Percentiles rank a stretch among this genome's conserved stretches.
These are phyloP conservation scores for Aspergillus sp. DNA, from an alignment of 2,329 filamentous ascomycete species.

Conservation along the genomic window DNA sequence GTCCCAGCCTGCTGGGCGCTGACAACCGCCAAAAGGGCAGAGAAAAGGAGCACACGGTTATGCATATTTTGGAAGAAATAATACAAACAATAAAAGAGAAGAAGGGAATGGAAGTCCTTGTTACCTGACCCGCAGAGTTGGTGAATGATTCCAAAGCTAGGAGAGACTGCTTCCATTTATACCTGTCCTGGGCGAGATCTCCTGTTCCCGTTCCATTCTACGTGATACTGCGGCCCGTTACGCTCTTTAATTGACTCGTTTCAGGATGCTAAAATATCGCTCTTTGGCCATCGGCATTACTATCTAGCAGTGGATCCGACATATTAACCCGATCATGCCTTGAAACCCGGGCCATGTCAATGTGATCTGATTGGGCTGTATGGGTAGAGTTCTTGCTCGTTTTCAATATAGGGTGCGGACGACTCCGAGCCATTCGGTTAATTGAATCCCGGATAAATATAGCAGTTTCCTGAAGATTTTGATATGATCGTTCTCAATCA, in stretches of 20 bases:
- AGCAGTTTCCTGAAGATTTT: no score
- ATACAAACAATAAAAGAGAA: not conserved
- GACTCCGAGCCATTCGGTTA: no score
- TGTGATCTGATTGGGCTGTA: not conserved
- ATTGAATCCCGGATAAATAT: no score
- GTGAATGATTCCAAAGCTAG: slow-evolving; percentile 4
- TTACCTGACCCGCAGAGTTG: slow-evolving; percentile 23
- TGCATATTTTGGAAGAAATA: slow-evolving; percentile 17
- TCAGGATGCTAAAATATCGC: slow-evolving; percentile 6
- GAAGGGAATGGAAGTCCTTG: slow-evolving; percentile 8
- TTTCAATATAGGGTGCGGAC: no score
- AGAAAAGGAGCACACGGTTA: slow-evolving; percentile 25
- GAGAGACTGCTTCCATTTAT: slow-evolving; percentile 15
- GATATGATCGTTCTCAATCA: no score
- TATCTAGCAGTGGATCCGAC: not conserved
- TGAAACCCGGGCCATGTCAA: not conserved
- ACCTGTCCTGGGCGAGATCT: not conserved
- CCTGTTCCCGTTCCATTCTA: not conserved
- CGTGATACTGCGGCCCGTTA: slow-evolving; percentile 9
- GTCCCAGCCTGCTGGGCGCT: slow-evolving; percentile 29
- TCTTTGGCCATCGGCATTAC: no score
- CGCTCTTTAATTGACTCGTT: slow-evolving; percentile 9
- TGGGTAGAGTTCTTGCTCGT: no score
- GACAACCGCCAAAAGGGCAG: slow-evolving; percentile 18
- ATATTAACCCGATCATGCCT: not conserved